Conservation (phyloP, 139 green algal species). For the Chlamydomonas eustigma region DNA sequence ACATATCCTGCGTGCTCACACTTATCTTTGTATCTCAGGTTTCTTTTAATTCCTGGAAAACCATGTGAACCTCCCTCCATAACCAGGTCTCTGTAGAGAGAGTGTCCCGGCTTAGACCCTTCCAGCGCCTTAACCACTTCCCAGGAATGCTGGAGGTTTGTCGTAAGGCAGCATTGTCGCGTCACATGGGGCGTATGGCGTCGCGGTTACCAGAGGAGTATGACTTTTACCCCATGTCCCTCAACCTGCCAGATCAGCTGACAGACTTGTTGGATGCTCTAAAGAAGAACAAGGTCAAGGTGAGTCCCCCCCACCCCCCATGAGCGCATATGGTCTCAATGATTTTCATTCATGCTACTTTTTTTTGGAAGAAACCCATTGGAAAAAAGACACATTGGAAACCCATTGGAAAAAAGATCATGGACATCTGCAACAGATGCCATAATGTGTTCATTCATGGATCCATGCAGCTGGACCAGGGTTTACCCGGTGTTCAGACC, state of each 20-base stretch:
- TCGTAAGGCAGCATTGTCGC: slow-evolving; percentile 39
- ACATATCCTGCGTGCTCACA: too few species aligned
- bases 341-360: too few species aligned
- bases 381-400: too few species aligned
- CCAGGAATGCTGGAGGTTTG: slow-evolving; percentile 57
- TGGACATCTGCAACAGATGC: too few species aligned
- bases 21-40: too few species aligned
- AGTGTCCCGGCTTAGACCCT: slow-evolving; percentile 38
- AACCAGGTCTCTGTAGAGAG: slow-evolving; percentile 37
- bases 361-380: too few species aligned
- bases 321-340: too few species aligned
- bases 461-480: not conserved
- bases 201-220: slow-evolving; percentile 24
- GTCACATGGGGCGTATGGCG: slow-evolving; percentile 41
- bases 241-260: slow-evolving; percentile 39
- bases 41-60: too few species aligned
- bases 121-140: slow-evolving; percentile 59
- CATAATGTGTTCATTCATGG: too few species aligned
- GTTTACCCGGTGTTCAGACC: slow-evolving; percentile 11
- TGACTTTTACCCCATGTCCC: slow-evolving; percentile 29
- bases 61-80: too few species aligned
- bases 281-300: slow-evolving; percentile 24
- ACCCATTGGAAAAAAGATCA: too few species aligned
- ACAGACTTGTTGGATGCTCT: slow-evolving; percentile 41
- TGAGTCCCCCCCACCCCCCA: too few species aligned